Conservation (phyloP, 164 flowering plant genomes). For the Umbellularia californica region DNA sequence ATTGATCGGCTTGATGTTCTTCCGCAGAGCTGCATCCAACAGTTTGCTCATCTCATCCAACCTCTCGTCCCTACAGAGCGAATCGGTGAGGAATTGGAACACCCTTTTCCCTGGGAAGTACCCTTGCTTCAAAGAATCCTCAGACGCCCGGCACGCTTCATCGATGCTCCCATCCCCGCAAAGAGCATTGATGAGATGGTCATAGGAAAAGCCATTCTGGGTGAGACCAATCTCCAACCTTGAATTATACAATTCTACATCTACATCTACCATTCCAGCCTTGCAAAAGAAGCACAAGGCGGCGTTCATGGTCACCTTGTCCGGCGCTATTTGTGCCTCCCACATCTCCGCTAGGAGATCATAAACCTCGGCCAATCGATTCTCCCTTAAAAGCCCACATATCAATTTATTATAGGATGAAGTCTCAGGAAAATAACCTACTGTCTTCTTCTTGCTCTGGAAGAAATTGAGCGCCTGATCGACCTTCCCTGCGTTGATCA, state of each 20-base stretch:
- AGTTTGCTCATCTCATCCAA: conserved; percentile 65
- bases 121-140: conserved; percentile 48
- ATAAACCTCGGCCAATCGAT: conserved; percentile 51
- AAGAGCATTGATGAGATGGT: conserved; percentile 56
- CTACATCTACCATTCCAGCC: conserved; percentile 77
- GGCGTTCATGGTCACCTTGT: conserved; percentile 66
- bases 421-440: conserved; percentile 55
- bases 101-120: conserved; percentile 52
- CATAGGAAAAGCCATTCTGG: conserved; percentile 48
- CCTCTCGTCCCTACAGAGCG: conserved; percentile 54
- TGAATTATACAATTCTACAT: conserved; percentile 51
- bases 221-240: conserved; percentile 54
- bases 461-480: conserved; percentile 57
- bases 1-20: conserved; percentile 30
- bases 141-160: conserved; percentile 56
- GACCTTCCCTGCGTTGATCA: conserved; percentile 42
- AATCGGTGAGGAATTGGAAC: conserved; percentile 51
- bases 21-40: conserved; percentile 35
- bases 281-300: conserved; percentile 75
- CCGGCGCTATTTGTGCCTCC: conserved; percentile 45
- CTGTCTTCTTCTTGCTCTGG: conserved; percentile 29
- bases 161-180: conserved; percentile 56
- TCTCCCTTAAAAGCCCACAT: conserved; percentile 51
- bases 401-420: conserved; percentile 55
- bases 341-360: conserved; percentile 75